A percentile compares a stretch with the other conserved stretches of the same genome.
Evolutionary conservation across 2,329 filamentous ascomycete species (phyloP).

Genomic region (Plenodomus tracheiphilus): DNA sequence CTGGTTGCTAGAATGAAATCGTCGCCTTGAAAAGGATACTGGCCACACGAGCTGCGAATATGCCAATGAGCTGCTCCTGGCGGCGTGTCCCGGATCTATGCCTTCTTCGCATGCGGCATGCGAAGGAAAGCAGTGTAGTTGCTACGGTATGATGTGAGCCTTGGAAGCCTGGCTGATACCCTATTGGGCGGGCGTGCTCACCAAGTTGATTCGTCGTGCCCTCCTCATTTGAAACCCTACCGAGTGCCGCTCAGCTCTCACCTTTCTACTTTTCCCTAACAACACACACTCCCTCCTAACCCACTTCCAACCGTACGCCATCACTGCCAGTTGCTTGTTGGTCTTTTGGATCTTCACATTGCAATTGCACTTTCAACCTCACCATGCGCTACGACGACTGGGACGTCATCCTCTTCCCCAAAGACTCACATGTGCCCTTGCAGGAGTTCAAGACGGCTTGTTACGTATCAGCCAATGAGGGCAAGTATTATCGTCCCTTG

Average conservation of each 20-base stretch:
- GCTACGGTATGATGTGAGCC: too few relatives aligned
- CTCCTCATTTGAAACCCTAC: constrained; percentile 1
- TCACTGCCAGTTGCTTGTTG: constrained; percentile 17
- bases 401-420: constrained; percentile 81
- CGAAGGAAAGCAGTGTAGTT: too few relatives aligned
- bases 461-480: constrained; percentile 62
- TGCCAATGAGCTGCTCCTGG: too few relatives aligned
- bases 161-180: neutral
- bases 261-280: constrained; percentile 2
- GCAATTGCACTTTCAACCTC: constrained; percentile 20
- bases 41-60: too few relatives aligned
- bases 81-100: too few relatives aligned
- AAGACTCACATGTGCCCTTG: constrained; percentile 67
- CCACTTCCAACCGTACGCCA: constrained; percentile 1
- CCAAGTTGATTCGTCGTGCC: constrained; percentile 4
- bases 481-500: constrained; percentile 18
- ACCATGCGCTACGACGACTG: constrained; percentile 83
- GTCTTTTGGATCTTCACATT: constrained; percentile 18
- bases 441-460: constrained; percentile 83
- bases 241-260: neutral
- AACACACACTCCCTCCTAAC: constrained; percentile 6
- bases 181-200: neutral
- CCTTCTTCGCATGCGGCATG: too few relatives aligned
- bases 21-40: neutral
- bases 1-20: neutral